phyloP scores from a whole-genome alignment of 768 basidiomycete genomes.

The Psilocybe subaeruginosa region DNA sequence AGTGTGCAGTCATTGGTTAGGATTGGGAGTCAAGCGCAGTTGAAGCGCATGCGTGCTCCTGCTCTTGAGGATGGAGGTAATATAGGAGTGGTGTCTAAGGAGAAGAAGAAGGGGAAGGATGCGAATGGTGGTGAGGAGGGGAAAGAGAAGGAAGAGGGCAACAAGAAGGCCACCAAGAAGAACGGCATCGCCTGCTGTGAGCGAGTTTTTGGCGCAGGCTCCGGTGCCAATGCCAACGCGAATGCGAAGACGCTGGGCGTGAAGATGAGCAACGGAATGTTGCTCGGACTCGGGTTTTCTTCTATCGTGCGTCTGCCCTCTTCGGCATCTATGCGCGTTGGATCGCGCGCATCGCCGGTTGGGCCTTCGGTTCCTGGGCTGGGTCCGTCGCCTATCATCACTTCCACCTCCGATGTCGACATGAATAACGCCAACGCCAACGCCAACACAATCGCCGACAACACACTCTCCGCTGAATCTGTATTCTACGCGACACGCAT shows the following conservation, averaged over 20 bases:
- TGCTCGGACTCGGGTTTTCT: conserved; percentile 66
- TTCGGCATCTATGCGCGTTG: conserved; percentile 29
- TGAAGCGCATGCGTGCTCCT: conserved; percentile 34
- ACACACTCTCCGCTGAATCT: conserved; percentile 40
- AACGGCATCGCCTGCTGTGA: conserved; percentile 16
- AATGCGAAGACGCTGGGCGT: conserved; percentile 39
- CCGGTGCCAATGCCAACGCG: background rate
- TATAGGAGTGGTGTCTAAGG: background rate
- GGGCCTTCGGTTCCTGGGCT: conserved; percentile 2
- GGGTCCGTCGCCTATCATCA: background rate
- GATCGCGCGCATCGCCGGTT: conserved; percentile 39
- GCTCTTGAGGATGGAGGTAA: conserved; percentile 25
- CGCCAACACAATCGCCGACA: conserved; percentile 14
- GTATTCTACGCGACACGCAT: conserved; percentile 23
- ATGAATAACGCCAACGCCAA: background rate
- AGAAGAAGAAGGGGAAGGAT: conserved; percentile 18
- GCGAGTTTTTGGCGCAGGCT: background rate
- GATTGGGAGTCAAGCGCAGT: conserved; percentile 73
- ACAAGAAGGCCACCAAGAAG: conserved; percentile 16
- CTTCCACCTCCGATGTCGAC: too few species aligned
- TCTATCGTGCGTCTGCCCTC: conserved; percentile 51
- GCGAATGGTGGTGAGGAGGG: conserved; percentile 36
- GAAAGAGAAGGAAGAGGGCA: conserved; percentile 1
- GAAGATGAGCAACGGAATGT: conserved; percentile 52
- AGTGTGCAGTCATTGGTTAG: conserved; percentile 73